Conservation (phyloP, 129 eudicot species). For the Dittrichia graveolens region DNA sequence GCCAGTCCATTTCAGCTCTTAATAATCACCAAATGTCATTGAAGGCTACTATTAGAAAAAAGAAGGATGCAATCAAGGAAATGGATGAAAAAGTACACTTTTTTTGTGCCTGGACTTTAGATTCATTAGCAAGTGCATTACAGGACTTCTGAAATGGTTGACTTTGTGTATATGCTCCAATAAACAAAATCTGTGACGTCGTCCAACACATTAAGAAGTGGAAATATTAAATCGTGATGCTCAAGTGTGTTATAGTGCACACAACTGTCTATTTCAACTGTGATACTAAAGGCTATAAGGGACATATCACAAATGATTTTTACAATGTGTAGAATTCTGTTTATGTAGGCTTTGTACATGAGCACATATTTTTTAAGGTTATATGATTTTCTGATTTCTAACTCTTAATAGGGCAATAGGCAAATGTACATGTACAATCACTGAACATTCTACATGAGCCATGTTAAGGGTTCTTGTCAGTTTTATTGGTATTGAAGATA, state of each 20-base stretch:
- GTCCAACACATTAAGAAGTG: constrained; percentile 2
- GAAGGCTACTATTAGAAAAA: constrained; percentile 51
- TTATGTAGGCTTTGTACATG: not conserved
- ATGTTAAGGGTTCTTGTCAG: constrained; percentile 4
- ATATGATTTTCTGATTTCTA: not conserved
- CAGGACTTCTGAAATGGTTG: constrained; percentile 9
- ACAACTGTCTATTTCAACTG: not conserved
- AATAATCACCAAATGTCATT: constrained; percentile 71
- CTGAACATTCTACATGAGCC: not conserved
- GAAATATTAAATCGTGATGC: constrained; percentile 5
- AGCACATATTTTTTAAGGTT: constrained; percentile 3
- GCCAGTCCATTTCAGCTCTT: constrained; percentile 55
- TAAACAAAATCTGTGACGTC: not conserved
- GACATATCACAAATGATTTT: not conserved
- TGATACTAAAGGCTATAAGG: not conserved
- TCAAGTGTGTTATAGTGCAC: not conserved
- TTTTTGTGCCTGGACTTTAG: not conserved
- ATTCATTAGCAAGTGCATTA: not conserved
- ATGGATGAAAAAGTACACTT: constrained; percentile 69
- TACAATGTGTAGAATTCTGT: not conserved
- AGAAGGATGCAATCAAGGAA: constrained; percentile 72
- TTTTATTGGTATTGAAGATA: not conserved
- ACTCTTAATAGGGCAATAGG: not conserved
- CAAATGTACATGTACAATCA: constrained; percentile 3
- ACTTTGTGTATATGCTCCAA: constrained; percentile 6